Base-by-base conservation (phyloP, 192 early-diverging fungal species). In the Dimargaris verticillata region DNA sequence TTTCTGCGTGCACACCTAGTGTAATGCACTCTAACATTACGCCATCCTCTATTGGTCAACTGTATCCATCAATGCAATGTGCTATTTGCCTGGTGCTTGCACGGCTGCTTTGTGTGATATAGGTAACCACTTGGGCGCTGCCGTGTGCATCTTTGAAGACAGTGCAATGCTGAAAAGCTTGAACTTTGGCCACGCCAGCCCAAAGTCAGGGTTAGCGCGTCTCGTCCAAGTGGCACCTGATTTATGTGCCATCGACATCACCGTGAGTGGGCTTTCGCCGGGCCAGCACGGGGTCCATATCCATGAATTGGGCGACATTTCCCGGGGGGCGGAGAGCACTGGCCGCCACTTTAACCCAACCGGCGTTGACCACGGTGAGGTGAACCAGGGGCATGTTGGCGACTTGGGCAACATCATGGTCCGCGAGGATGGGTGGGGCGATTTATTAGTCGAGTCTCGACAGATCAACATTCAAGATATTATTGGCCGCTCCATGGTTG, bases 91-190 rank as follows among this genome's bases (percentile, higher is more conserved):
- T 33, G 43, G 29, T 46, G 14, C 51, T 44, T 52, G 38, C 59
- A 26, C 28, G 2, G 11, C 15, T 61, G 24, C 54, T 22, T 44
- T 4, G 3, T 11, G 2, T n/a, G 10, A 9, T 51, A 28, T 26
- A 72, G 71, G 67, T 17, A 64, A 64, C 9, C 83, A 88, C 62
- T 74, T 83, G 46, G 88, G 86, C 38, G 89, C 90, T 0, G 92
- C 92, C 20, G 92, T 95, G 7, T 92, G 91, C 63, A 93, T 95
- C 33, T 85, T 95, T 55, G 88, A 95, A 58, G 75, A 73, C 59
- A 73, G 72, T 46, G 72, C 66, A 0, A 64, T 45, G 47, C 62
- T 28, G 48, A 68, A 38, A 13, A 61, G 42, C 28, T 17, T 24
- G 1, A 22, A 55, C 45, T 26, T 45, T 22, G 45, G 52, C 14